Evolutionary conservation across 805 yeast genomes (phyloP), one percentile per base, ranked within the genome.

Genomic region (Nakazawaea wickerhamii): DNA sequence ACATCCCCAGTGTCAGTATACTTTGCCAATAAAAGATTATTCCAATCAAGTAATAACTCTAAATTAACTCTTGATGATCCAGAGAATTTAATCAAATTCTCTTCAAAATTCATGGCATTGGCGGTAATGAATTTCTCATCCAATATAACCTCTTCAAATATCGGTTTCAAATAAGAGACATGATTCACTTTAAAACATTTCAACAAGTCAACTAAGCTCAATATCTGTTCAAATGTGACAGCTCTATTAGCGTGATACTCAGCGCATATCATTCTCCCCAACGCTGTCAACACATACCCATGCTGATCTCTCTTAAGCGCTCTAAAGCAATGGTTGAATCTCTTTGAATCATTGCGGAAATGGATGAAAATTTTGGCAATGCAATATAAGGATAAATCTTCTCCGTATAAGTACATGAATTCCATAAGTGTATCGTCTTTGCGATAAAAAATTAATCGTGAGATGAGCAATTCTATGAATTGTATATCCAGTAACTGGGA

Each of bases 21-120:
- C n/a, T 20, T 23, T 11, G n/a, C 13, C 13, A 42, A 32, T 7
- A 42, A 9, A 8, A 7, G 5, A 4, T 30, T 5, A 32, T 31
- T 30, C 41, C 41, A 37, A 4, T 32, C 34, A 17, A 11, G 17
- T 5, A 42, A 15, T 21, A 37, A 17, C n/a, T 32, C 38, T 9
- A 37, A 13, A 18, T 42, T 37, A 5, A 37, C 38, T 26, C 41
- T 18, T 9, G 32, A 32, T 4, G 10, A 6, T 9, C 22, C 18
- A 13, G 35, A 17, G 13, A 42, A 42, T 36, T n/a, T 31, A 13
- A 32, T 14, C 21, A 42, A 32, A 9, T n/a, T 37, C 8, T 31
- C 35, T 6, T 14, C 22, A 18, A 31, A 42, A 18, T 6, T n/a
- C 7, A 19, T 13, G n/a, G 27, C 11, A 21, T 42, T 36, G 5